These are phyloP conservation scores for Prototheca wickerhamii DNA, from an alignment of 163 green algal species.

Conservation along the genomic window DNA sequence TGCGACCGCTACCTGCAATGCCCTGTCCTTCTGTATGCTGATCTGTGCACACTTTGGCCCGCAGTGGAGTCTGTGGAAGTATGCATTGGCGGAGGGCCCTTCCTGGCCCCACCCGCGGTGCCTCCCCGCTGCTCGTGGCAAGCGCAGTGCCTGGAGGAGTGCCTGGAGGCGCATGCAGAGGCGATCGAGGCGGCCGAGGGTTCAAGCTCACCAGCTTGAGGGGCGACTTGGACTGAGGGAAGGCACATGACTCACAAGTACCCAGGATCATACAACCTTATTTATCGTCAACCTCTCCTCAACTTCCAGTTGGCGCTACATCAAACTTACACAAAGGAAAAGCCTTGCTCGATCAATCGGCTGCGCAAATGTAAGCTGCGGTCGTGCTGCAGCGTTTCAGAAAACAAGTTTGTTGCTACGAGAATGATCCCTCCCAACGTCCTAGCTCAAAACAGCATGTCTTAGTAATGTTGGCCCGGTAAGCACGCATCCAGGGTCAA, in stretches of 20 bases:
- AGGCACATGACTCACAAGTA: not conserved
- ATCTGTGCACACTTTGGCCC: not conserved
- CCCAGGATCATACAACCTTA: not conserved
- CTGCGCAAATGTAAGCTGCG: too few species aligned
- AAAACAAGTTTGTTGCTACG: too few species aligned
- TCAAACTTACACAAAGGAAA: not conserved
- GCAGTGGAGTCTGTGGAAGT: constrained; percentile 13
- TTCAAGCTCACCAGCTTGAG: not conserved
- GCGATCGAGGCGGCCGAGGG: constrained; percentile 1
- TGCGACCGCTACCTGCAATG: not conserved
- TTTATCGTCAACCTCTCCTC: not conserved
- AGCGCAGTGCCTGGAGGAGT: not conserved
- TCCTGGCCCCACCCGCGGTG: not conserved
- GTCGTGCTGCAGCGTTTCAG: too few species aligned
- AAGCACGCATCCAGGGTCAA: not conserved
- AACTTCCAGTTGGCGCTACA: not conserved
- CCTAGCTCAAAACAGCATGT: too few species aligned
- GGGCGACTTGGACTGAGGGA: not conserved
- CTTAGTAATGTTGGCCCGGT: too few species aligned
- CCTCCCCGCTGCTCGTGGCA: constrained; percentile 2
- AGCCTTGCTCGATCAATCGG: too few species aligned
- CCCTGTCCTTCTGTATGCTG: too few species aligned
- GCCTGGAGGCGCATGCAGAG: not conserved
- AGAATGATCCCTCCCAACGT: too few species aligned
- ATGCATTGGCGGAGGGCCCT: not conserved